Evolutionary conservation across 805 yeast species (phyloP).

Genomic region (Candida caryicola): DNA sequence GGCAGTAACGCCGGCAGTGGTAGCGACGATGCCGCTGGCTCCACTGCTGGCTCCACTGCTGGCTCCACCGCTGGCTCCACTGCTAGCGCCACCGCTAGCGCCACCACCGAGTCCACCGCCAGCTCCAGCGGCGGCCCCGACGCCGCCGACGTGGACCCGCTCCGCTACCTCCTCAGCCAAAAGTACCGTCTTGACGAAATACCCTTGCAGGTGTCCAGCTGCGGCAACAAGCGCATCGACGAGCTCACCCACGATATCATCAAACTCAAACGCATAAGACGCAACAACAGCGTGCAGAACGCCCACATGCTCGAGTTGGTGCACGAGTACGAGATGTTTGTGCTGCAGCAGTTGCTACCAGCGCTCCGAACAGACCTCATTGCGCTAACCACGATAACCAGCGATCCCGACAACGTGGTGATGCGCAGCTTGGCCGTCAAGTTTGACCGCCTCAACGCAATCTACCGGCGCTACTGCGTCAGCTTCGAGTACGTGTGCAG

Average conservation of each 20-base stretch:
- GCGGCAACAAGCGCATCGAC: slow-evolving; percentile 16
- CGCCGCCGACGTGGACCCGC: slow-evolving; percentile 14
- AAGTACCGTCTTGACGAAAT: slow-evolving; percentile 26
- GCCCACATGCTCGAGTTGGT: slow-evolving; percentile 20
- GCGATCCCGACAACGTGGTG: not conserved
- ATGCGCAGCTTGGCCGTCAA: slow-evolving; percentile 5
- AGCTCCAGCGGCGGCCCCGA: not conserved
- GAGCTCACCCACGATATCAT: slow-evolving; percentile 28
- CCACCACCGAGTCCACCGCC: not conserved
- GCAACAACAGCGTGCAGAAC: slow-evolving; percentile 20
- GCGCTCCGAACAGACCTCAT: not conserved
- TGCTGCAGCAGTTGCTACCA: slow-evolving; percentile 9
- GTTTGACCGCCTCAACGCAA: slow-evolving; percentile 4
- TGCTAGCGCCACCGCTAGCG: not conserved
- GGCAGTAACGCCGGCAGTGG: not conserved
- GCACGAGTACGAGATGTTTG: slow-evolving; percentile 29
- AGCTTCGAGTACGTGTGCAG: slow-evolving; percentile 8
- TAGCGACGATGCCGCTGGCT: too few species aligned
- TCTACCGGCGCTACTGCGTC: slow-evolving; percentile 7
- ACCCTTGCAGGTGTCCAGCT: slow-evolving; percentile 7
- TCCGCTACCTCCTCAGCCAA: slow-evolving; percentile 18
- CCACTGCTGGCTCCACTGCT: not conserved
- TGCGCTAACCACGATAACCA: not conserved
- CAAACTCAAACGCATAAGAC: slow-evolving; percentile 20
- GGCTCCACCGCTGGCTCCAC: not conserved